Evolutionary conservation across 805 yeast genomes (phyloP).

Genomic region (Teunomyces pallodes): DNA sequence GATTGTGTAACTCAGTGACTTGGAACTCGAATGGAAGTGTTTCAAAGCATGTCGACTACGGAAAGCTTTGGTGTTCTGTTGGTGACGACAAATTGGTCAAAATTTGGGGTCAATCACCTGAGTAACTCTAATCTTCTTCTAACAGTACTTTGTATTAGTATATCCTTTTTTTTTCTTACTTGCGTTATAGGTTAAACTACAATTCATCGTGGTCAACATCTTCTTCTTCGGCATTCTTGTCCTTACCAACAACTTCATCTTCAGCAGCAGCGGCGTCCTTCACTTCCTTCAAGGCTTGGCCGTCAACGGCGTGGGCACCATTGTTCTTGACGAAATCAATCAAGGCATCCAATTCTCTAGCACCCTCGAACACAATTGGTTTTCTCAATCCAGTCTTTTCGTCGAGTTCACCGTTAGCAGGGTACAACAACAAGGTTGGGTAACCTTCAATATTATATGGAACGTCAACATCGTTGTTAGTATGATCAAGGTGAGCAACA

Average conservation of each 20-base stretch:
- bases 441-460: constrained; percentile 69
- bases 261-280: constrained; percentile 26
- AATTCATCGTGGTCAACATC: constrained; percentile 38
- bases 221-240: constrained; percentile 11
- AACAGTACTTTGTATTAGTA: background rate
- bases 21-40: constrained; percentile 49
- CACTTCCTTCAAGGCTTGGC: constrained; percentile 22
- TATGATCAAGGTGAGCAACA: constrained; percentile 87
- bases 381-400: constrained; percentile 42
- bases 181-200: constrained; percentile 16
- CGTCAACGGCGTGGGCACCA: constrained; percentile 66
- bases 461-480: constrained; percentile 82
- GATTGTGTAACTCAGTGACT: constrained; percentile 72
- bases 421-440: constrained; percentile 89
- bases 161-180: background rate
- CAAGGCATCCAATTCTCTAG: constrained; percentile 71
- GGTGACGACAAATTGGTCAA: constrained; percentile 77
- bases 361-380: constrained; percentile 63
- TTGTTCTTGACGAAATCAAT: constrained; percentile 67
- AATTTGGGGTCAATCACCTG: constrained; percentile 50
- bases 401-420: constrained; percentile 58
- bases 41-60: constrained; percentile 27
- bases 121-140: background rate
- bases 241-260: constrained; percentile 28
- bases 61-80: constrained; percentile 70